Percentiles rank a stretch among this genome's conserved stretches.
phyloP scores from a whole-genome alignment of 140 eudicot genomes.

The Erigeron philadelphicus region DNA sequence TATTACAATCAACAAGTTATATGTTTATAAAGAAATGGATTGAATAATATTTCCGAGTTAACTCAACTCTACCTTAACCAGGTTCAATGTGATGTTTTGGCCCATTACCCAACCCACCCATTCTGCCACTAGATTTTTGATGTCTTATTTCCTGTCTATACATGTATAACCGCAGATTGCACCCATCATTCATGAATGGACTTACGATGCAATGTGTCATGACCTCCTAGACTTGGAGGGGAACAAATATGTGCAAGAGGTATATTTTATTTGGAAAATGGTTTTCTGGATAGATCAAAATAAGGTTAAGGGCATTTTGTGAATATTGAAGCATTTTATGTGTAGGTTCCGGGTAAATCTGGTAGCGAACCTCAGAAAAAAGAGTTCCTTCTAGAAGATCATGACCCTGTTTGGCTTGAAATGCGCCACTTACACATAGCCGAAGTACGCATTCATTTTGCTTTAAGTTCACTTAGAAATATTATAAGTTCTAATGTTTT shows the following conservation, averaged over 20 bases:
- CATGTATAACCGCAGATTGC: conserved; percentile 57
- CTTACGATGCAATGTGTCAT: conserved; percentile 98
- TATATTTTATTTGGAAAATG: conserved; percentile 18
- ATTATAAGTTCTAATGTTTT: conserved; percentile 17
- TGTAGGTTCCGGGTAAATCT: conserved; percentile 65
- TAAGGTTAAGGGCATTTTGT: conserved; percentile 17
- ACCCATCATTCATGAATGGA: conserved; percentile 97
- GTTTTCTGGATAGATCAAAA: conserved; percentile 6
- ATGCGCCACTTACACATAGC: conserved; percentile 91
- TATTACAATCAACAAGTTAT: too few relatives aligned
- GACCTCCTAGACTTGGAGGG: conserved; percentile 88
- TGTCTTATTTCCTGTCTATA: conserved; percentile 16
- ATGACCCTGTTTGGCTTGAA: conserved; percentile 96
- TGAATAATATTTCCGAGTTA: too few relatives aligned
- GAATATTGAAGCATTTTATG: conserved; percentile 8
- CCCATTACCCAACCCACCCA: not conserved
- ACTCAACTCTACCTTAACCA: too few relatives aligned
- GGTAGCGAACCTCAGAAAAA: conserved; percentile 75
- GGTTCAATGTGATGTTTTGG: not conserved
- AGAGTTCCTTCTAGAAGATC: conserved; percentile 85
- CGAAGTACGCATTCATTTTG: conserved; percentile 46
- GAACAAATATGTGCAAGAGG: conserved; percentile 91
- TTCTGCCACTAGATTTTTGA: conserved; percentile 1
- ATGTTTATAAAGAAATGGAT: too few relatives aligned
- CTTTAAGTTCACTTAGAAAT: conserved; percentile 12